Percentiles rank a stretch among this genome's conserved stretches.
Conservation (phyloP, 2,329 filamentous ascomycete genomes). For the Drechslerella coelobrocha region DNA sequence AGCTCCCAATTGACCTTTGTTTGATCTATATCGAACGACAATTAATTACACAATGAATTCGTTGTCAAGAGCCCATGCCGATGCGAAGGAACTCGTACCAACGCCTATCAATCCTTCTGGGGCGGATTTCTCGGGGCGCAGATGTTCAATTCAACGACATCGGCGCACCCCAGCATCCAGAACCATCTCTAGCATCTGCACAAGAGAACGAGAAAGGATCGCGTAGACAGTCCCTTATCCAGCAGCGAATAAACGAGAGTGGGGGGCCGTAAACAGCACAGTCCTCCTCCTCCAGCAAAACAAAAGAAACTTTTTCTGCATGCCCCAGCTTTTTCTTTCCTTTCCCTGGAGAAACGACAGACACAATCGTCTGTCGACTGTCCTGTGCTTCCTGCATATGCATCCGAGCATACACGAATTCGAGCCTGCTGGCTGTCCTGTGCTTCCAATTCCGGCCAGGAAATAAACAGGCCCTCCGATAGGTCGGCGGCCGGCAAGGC, state of each 20-base stretch:
- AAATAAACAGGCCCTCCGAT: conserved; percentile 7
- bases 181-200: conserved; percentile 27
- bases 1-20: neutral
- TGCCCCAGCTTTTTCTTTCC: conserved; percentile 42
- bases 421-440: neutral
- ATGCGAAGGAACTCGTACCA: no score
- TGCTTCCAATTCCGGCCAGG: neutral
- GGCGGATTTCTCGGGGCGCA: no score
- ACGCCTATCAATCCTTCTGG: no score
- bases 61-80: no score
- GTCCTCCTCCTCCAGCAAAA: conserved; percentile 37
- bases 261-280: conserved; percentile 38
- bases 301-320: conserved; percentile 17
- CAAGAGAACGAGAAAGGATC: conserved; percentile 22
- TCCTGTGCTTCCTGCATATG: conserved; percentile 48
- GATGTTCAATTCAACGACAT: neutral
- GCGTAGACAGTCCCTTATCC: conserved; percentile 45
- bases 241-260: conserved; percentile 46
- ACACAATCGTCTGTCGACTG: conserved; percentile 9
- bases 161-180: conserved; percentile 29
- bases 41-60: neutral
- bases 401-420: conserved; percentile 23
- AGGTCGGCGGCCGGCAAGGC: conserved; percentile 35
- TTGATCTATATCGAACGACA: neutral
- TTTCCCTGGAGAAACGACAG: conserved; percentile 32